Base-by-base conservation (phyloP, 1,284 basidiomycete species). In the Puccinia coronata region DNA sequence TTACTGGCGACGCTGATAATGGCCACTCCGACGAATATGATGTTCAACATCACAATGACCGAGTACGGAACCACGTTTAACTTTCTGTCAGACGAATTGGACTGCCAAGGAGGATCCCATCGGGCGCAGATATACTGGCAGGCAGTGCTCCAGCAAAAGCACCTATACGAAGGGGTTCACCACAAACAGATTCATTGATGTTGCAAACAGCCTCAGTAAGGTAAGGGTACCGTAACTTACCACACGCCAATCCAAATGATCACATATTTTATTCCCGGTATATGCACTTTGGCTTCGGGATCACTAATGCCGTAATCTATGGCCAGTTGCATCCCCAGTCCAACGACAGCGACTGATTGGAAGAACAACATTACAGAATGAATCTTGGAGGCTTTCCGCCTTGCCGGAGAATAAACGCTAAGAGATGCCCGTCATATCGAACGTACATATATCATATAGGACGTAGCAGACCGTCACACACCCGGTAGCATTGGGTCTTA, bases 91-190 rank as follows among this genome's bases (percentile, higher is more conserved):
- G 67, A 69, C 23, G 77, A 79, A 43, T 71, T 61, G 34, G 69
- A 80, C 28, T 80, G 78, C 78, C 78, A 80, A 3, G 70, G 69
- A 51, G 78, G 78, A 73, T 80, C 78, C 78, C 78, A 80, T 80
- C 78, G 39, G 23, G 78, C 78, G 49, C 78, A 80, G 36, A 80
- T 80, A 43, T 80, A 80, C 49, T 80, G 78, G 59, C 78, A 80
- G 34, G 78, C 78, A 71, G 69, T 72, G 51, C 78, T 80, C 78
- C 70, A 80, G 55, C 77, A 79, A 43, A 79, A 79, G 57, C 77
- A 79, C 77, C 77, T 79, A 18, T 31, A 28, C 31, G 20, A 57
- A 28, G 57, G 25, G 12, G 49, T 8, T 14, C 16, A n/a, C 1
- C 31, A 34, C 3, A 67, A 31, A 39, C 23, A 25, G 36, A 34